Percentiles rank a stretch among this genome's conserved stretches.
Evolutionary conservation across 1,284 basidiomycete genomes (phyloP).

Genomic region (Hemileia vastatrix): DNA sequence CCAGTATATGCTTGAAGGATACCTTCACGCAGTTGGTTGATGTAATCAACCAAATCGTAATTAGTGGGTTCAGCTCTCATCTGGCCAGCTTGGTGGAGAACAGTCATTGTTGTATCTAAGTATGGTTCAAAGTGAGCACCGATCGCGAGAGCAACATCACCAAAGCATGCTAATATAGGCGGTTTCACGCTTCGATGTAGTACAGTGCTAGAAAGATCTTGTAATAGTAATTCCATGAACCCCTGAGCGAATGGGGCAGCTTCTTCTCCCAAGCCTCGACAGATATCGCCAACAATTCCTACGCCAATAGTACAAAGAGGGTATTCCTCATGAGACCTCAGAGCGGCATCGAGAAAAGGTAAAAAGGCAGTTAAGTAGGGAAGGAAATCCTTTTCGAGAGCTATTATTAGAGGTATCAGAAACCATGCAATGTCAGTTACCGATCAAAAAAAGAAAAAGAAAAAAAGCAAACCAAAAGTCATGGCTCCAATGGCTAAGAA

Average conservation of each 20-base stretch:
- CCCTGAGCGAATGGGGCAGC: slow-evolving; percentile 69
- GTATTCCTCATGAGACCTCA: slow-evolving; percentile 87
- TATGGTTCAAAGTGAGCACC: slow-evolving; percentile 76
- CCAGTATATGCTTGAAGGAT: slow-evolving; percentile 96
- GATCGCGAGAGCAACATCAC: slow-evolving; percentile 90
- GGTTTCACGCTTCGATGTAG: slow-evolving; percentile 94
- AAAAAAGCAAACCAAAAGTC: slow-evolving; percentile 53
- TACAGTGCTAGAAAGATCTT: slow-evolving; percentile 82
- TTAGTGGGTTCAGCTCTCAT: slow-evolving; percentile 76
- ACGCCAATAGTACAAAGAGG: slow-evolving; percentile 92
- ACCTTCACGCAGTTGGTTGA: slow-evolving; percentile 78
- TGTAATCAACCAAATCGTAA: slow-evolving; percentile 85
- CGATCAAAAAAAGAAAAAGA: background rate
- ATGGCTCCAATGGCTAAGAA: slow-evolving; percentile 91
- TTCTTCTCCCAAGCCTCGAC: slow-evolving; percentile 77
- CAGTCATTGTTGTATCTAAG: slow-evolving; percentile 78
- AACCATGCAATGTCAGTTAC: background rate
- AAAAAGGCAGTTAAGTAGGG: slow-evolving; percentile 85
- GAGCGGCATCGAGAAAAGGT: slow-evolving; percentile 77
- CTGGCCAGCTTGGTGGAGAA: slow-evolving; percentile 78
- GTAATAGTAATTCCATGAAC: slow-evolving; percentile 83
- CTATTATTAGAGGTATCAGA: slow-evolving; percentile 43
- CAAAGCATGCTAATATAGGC: slow-evolving; percentile 85
- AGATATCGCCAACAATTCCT: slow-evolving; percentile 89
- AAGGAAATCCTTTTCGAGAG: slow-evolving; percentile 72